Percentiles rank a stretch among this genome's conserved stretches.
Conservation (phyloP, 2,329 filamentous ascomycete species). For the Trichoderma sp. region DNA sequence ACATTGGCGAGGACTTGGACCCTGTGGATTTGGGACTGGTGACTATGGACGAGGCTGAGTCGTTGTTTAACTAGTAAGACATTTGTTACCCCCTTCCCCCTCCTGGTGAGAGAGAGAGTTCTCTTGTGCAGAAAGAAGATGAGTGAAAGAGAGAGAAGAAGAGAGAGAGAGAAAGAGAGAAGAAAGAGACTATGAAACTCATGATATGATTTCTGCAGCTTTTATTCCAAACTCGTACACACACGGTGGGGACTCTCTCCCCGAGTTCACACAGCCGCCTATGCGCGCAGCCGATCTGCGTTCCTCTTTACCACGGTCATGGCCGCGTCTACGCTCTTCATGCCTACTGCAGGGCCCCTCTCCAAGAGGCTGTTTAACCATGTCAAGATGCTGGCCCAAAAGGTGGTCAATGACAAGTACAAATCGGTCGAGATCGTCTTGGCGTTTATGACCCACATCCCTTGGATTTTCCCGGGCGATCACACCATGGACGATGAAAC, state of each 20-base stretch:
- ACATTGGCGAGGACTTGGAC: conserved; percentile 62
- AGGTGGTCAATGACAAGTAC: conserved; percentile 59
- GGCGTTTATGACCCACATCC: conserved; percentile 72
- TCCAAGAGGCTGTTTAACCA: conserved; percentile 65
- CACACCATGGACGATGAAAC: conserved; percentile 72
- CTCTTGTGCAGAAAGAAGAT: background rate
- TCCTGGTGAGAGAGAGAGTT: background rate
- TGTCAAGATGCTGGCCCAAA: conserved; percentile 58
- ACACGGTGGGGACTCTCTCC: conserved; percentile 73
- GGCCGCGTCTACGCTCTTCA: conserved; percentile 65
- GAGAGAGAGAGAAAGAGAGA: background rate
- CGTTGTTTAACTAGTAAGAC: conserved; percentile 16
- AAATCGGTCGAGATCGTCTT: conserved; percentile 72
- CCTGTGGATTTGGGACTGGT: conserved; percentile 69
- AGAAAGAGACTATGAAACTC: background rate
- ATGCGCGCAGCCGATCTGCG: conserved; percentile 64
- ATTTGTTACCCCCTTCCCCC: background rate
- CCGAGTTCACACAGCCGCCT: conserved; percentile 60
- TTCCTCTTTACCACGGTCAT: conserved; percentile 72
- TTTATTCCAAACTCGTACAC: conserved; percentile 67
- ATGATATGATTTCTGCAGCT: conserved; percentile 42
- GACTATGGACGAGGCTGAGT: conserved; percentile 58
- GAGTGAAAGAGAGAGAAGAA: background rate
- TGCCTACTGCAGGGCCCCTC: conserved; percentile 60
- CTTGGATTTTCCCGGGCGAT: conserved; percentile 68